Conservation (phyloP, 1,284 basidiomycete species). For the Ganoderma lucidum region DNA sequence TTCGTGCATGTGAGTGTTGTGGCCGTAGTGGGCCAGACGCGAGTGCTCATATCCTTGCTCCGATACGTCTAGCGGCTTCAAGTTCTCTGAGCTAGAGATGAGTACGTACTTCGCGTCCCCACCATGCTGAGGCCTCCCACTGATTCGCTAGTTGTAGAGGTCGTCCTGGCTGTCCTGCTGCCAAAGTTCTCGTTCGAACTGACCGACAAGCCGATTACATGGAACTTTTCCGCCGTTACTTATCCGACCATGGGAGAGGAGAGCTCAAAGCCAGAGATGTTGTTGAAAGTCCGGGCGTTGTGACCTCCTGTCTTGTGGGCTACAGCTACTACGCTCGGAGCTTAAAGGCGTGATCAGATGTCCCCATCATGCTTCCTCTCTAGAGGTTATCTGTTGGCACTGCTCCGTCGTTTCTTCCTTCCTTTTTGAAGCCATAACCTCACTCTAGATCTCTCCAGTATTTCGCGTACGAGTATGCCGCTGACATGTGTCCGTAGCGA, state of each 20-base stretch:
- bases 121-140: too few species aligned
- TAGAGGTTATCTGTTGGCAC: too few species aligned
- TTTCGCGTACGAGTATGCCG: too few species aligned
- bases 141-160: conserved; percentile 17
- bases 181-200: conserved; percentile 21
- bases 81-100: conserved; percentile 13
- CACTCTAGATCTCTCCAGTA: too few species aligned
- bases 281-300: conserved; percentile 23
- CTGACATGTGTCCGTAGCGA: too few species aligned
- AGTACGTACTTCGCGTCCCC: neutral
- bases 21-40: neutral
- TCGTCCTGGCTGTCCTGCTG: conserved; percentile 22
- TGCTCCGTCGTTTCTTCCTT: too few species aligned
- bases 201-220: conserved; percentile 29
- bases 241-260: conserved; percentile 35
- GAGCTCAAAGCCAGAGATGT: conserved; percentile 30
- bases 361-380: too few species aligned
- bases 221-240: conserved; percentile 30
- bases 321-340: too few species aligned
- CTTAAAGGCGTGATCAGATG: too few species aligned
- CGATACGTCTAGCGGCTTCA: neutral
- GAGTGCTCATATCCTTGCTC: neutral
- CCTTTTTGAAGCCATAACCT: too few species aligned
- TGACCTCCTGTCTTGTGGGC: neutral
- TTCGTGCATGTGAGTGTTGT: conserved; percentile 2